Evolutionary conservation across 2,329 filamentous ascomycete species (phyloP).

Genomic region (Pseudogymnoascus sp.): DNA sequence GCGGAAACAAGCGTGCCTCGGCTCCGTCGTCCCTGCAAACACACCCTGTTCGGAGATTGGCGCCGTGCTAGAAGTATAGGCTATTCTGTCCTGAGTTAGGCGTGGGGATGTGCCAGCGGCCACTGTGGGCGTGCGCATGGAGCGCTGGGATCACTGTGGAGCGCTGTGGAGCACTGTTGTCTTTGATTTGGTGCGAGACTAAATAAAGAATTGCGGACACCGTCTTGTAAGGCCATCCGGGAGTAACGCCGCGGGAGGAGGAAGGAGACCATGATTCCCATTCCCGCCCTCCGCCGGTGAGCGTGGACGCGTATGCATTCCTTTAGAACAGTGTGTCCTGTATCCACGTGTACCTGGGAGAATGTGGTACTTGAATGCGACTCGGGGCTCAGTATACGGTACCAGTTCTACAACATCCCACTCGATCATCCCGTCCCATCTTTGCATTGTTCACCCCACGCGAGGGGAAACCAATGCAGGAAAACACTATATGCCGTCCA

Average conservation of each 20-base stretch:
- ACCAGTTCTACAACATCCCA: background rate
- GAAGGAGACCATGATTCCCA: background rate
- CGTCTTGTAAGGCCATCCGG: background rate
- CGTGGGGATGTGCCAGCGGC: background rate
- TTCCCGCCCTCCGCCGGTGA: background rate
- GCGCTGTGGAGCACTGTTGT: background rate
- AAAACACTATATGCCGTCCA: background rate
- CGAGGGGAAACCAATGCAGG: background rate
- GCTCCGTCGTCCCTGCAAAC: background rate
- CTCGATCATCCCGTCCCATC: background rate
- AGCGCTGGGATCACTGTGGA: background rate
- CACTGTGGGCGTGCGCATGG: background rate
- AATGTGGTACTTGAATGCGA: background rate
- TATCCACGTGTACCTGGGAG: background rate
- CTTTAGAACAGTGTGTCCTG: background rate
- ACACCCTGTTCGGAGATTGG: background rate
- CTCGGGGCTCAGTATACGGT: background rate
- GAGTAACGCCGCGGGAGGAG: background rate
- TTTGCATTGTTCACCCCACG: background rate
- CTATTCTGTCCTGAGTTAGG: background rate
- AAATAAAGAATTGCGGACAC: background rate
- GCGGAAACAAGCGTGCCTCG: background rate
- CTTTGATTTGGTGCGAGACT: background rate
- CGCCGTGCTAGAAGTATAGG: background rate
- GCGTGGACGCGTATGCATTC: background rate